These are phyloP conservation scores for Ogataea parapolymorpha DNA, from an alignment of 805 yeast species.

Conservation along the genomic window DNA sequence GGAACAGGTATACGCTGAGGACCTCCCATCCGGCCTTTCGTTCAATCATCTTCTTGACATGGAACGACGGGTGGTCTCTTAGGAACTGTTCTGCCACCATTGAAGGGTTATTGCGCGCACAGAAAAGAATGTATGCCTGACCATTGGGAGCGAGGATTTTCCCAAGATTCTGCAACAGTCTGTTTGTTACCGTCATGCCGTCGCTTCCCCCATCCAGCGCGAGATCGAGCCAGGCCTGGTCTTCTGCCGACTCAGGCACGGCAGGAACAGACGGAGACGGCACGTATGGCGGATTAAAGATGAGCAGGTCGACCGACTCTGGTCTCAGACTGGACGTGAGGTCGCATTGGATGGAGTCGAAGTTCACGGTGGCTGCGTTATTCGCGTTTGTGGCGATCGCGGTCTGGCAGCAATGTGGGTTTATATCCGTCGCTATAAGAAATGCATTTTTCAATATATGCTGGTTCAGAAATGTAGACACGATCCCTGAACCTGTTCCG, in stretches of 20 bases:
- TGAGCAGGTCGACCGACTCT: conserved; percentile 58
- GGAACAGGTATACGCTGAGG: conserved; percentile 67
- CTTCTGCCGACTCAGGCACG: conserved; percentile 42
- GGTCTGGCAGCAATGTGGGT: conserved; percentile 68
- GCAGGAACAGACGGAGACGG: conserved; percentile 78
- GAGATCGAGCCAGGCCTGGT: conserved; percentile 71
- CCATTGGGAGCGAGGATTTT: conserved; percentile 57
- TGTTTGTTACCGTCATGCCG: conserved; percentile 85
- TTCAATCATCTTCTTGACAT: conserved; percentile 46
- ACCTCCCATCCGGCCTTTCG: conserved; percentile 97
- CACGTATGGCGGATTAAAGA: conserved; percentile 96
- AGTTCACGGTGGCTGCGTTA: conserved; percentile 22
- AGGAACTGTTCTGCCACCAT: conserved; percentile 49
- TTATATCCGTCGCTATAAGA: conserved; percentile 73
- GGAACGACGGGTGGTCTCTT: conserved; percentile 41
- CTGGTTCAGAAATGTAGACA: conserved; percentile 70
- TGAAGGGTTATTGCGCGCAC: conserved; percentile 85
- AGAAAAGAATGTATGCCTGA: conserved; percentile 82
- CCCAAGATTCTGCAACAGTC: conserved; percentile 53
- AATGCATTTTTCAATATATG: conserved; percentile 52
- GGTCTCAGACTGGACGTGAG: conserved; percentile 49
- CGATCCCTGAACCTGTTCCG: conserved; percentile 91
- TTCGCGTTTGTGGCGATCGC: conserved; percentile 39
- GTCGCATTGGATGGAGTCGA: conserved; percentile 56
- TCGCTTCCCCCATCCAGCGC: conserved; percentile 87